phyloP scores from a whole-genome alignment of 2,329 filamentous ascomycete genomes.

The Herpotrichia juniperi region DNA sequence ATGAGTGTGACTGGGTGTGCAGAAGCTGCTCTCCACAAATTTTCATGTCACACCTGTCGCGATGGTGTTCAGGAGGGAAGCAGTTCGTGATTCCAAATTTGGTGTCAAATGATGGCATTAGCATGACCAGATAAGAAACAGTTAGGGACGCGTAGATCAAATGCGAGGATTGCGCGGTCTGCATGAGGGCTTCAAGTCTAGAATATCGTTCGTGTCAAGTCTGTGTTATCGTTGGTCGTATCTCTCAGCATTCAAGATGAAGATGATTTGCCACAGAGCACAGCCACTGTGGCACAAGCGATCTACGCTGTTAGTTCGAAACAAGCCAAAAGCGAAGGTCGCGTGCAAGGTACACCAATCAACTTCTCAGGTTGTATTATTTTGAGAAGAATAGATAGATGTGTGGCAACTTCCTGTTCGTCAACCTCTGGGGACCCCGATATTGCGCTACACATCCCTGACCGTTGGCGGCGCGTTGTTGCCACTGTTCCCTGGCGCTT shows the following conservation, averaged over 20 bases:
- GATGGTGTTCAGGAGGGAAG: background rate
- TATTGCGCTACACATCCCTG: slow-evolving; percentile 41
- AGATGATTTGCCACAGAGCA: background rate
- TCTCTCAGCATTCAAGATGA: background rate
- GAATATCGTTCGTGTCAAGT: background rate
- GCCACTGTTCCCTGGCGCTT: slow-evolving; percentile 23
- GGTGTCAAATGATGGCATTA: slow-evolving; percentile 14
- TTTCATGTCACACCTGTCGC: background rate
- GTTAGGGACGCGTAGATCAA: slow-evolving; percentile 6
- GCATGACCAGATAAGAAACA: slow-evolving; percentile 6
- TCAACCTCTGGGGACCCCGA: slow-evolving; percentile 7
- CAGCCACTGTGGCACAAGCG: slow-evolving; percentile 8
- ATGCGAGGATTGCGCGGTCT: slow-evolving; percentile 10
- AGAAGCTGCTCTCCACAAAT: background rate
- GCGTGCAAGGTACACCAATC: slow-evolving; percentile 37
- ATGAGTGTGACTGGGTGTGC: background rate
- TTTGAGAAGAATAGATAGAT: slow-evolving; percentile 14
- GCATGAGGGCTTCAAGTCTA: slow-evolving; percentile 12
- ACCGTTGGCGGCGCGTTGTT: slow-evolving; percentile 28
- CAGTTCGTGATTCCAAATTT: slow-evolving; percentile 8
- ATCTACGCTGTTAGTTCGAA: slow-evolving; percentile 4
- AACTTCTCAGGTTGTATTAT: slow-evolving; percentile 7
- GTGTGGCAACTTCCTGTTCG: slow-evolving; percentile 17
- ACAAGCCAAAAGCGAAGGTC: slow-evolving; percentile 12
- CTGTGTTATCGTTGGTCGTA: slow-evolving; percentile 9